phyloP scores from a whole-genome alignment of 148 eudicot species.

The Fagopyrum esculentum region DNA sequence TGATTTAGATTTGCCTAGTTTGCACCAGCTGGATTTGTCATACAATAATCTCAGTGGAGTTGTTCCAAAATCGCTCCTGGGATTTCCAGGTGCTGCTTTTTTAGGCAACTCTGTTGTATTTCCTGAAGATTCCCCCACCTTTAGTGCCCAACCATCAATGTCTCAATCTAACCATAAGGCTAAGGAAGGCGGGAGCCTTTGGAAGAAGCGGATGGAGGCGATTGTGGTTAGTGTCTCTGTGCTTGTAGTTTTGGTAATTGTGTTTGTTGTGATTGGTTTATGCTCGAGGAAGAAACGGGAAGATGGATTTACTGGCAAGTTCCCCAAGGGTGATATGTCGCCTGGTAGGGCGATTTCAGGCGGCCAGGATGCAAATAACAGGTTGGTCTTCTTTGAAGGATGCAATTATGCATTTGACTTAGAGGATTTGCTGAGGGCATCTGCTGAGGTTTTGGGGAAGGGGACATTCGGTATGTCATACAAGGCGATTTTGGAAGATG shows the following conservation, averaged over 20 bases:
- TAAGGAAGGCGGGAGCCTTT: conserved; percentile 26
- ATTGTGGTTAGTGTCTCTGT: conserved; percentile 39
- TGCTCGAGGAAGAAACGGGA: conserved; percentile 35
- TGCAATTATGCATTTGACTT: conserved; percentile 81
- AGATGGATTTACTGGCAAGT: conserved; percentile 46
- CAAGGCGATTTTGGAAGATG: conserved; percentile 81
- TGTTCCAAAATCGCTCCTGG: conserved; percentile 60
- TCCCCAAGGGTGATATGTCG: conserved; percentile 60
- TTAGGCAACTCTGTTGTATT: conserved; percentile 45
- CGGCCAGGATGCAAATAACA: conserved; percentile 52
- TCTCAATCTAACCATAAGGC: background rate
- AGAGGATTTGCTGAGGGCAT: conserved; percentile 92
- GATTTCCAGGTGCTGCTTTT: conserved; percentile 58
- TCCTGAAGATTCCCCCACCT: conserved; percentile 18
- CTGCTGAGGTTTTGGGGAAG: conserved; percentile 93
- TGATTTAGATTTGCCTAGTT: conserved; percentile 39
- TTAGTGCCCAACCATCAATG: conserved; percentile 25
- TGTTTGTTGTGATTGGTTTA: conserved; percentile 38
- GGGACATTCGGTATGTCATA: conserved; percentile 87
- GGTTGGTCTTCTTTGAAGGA: conserved; percentile 78
- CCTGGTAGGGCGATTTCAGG: conserved; percentile 58
- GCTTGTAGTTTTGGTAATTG: conserved; percentile 46
- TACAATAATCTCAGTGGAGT: conserved; percentile 54
- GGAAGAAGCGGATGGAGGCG: conserved; percentile 42
- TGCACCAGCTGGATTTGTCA: conserved; percentile 52